A percentile compares a stretch with the other conserved stretches of the same genome.
Conservation (phyloP, 2,329 filamentous ascomycete species). For the Colletotrichum tofieldiae region DNA sequence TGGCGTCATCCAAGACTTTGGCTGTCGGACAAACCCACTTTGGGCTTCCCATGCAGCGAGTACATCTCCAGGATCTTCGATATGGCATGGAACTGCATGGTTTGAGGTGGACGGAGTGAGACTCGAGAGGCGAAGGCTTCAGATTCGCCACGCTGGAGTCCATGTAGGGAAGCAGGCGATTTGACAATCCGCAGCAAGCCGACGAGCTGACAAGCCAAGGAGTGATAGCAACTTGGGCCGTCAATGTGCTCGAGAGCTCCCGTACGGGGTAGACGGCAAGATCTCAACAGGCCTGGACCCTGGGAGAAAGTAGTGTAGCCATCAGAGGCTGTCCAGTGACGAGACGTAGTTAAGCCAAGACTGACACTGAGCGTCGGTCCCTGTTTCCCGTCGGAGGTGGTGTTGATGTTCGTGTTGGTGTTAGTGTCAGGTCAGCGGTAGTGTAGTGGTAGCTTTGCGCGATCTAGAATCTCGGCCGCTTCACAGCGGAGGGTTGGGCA, state of each 20-base stretch:
- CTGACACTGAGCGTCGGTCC: conserved; percentile 10
- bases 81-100: conserved; percentile 12
- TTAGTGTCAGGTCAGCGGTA: background rate
- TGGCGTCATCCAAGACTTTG: conserved; percentile 30
- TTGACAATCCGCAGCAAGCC: background rate
- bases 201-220: background rate
- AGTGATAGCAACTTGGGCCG: background rate
- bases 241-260: background rate
- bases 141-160: conserved; percentile 17
- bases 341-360: conserved; percentile 13
- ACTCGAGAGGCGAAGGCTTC: background rate
- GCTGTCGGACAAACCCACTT: conserved; percentile 29
- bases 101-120: conserved; percentile 12
- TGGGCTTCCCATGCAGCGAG: conserved; percentile 28
- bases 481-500: background rate
- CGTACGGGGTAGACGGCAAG: background rate
- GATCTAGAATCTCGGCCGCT: conserved; percentile 5
- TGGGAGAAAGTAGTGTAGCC: background rate
- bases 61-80: conserved; percentile 11
- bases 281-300: conserved; percentile 4
- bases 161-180: background rate
- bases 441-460: background rate
- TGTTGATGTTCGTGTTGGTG: background rate
- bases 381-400: conserved; percentile 7
- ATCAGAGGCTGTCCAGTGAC: conserved; percentile 21